A percentile compares a stretch with the other conserved stretches of the same genome.
Evolutionary conservation across 495 filamentous ascomycete species (phyloP).

Genomic region (Podospora appendiculata): DNA sequence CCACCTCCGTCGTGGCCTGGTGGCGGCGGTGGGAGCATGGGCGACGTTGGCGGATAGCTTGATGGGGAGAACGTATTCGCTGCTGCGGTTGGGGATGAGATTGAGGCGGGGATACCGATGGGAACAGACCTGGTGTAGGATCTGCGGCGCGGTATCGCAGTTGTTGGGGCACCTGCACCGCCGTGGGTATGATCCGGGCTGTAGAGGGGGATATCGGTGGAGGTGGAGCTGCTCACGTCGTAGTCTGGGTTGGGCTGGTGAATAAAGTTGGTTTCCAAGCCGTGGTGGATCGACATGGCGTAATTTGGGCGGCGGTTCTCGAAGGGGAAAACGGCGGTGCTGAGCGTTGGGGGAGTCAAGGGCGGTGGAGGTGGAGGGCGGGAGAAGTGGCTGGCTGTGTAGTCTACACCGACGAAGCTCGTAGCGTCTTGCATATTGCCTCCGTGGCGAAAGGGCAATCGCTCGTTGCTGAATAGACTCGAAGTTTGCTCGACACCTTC

Average conservation of each 20-base stretch:
- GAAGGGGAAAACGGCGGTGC: constrained; percentile 24
- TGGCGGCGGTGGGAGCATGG: constrained; percentile 31
- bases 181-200: constrained; percentile 9
- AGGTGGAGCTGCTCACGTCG: constrained; percentile 25
- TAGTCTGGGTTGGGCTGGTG: constrained; percentile 34
- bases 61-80: constrained; percentile 27
- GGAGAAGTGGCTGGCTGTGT: constrained; percentile 16
- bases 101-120: constrained; percentile 19
- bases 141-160: constrained; percentile 25
- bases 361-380: constrained; percentile 31
- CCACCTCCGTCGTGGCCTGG: constrained; percentile 12
- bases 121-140: constrained; percentile 36
- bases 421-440: neutral
- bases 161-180: neutral
- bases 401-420: constrained; percentile 5
- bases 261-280: constrained; percentile 30
- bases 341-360: constrained; percentile 29
- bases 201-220: constrained; percentile 15
- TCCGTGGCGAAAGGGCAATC: neutral
- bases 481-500: too few relatives aligned
- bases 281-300: constrained; percentile 28
- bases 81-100: constrained; percentile 10
- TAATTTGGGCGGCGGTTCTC: constrained; percentile 31
- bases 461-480: neutral
- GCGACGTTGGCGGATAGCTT: constrained; percentile 36